A percentile compares a stretch with the other conserved stretches of the same genome.
phyloP scores from a whole-genome alignment of 2,329 filamentous ascomycete species.

The Monosporascus sp. region DNA sequence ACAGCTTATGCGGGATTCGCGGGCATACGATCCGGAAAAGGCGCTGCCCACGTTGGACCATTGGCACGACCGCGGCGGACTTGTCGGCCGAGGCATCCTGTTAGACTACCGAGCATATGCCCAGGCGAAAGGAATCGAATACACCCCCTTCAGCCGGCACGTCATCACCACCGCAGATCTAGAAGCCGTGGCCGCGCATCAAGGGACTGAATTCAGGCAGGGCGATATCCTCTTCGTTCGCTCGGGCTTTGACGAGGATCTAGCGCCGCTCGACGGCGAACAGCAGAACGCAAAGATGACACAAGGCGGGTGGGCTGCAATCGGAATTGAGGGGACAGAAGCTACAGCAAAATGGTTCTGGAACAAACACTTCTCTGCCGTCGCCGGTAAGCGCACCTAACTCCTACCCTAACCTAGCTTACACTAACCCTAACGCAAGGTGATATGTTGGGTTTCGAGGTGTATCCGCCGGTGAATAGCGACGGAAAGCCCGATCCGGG shows the following conservation, averaged over 20 bases:
- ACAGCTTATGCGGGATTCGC: neutral
- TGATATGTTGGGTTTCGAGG: constrained; percentile 50
- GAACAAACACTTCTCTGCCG: constrained; percentile 50
- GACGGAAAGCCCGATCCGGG: constrained; percentile 8
- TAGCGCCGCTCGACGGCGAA: constrained; percentile 27
- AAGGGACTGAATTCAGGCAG: constrained; percentile 35
- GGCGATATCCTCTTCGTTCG: constrained; percentile 56
- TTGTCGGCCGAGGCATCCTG: constrained; percentile 46
- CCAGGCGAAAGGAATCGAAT: constrained; percentile 26
- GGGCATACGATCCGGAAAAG: constrained; percentile 1
- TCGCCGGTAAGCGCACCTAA: constrained; percentile 34
- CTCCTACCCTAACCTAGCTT: too few relatives aligned
- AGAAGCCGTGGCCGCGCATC: constrained; percentile 36
- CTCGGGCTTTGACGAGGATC: constrained; percentile 36
- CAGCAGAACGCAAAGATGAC: constrained; percentile 10
- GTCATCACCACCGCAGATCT: constrained; percentile 39
- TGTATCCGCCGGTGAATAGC: constrained; percentile 34
- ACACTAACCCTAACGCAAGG: too few relatives aligned
- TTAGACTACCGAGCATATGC: constrained; percentile 48
- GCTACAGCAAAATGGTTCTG: constrained; percentile 51
- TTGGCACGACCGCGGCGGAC: constrained; percentile 29
- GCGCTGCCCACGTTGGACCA: constrained; percentile 3
- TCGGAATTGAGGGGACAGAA: constrained; percentile 43
- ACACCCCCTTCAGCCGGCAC: constrained; percentile 34
- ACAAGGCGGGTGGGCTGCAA: constrained; percentile 23